These are phyloP conservation scores for Geoglossum glabrum DNA, from an alignment of 495 filamentous ascomycete species.

Conservation along the genomic window DNA sequence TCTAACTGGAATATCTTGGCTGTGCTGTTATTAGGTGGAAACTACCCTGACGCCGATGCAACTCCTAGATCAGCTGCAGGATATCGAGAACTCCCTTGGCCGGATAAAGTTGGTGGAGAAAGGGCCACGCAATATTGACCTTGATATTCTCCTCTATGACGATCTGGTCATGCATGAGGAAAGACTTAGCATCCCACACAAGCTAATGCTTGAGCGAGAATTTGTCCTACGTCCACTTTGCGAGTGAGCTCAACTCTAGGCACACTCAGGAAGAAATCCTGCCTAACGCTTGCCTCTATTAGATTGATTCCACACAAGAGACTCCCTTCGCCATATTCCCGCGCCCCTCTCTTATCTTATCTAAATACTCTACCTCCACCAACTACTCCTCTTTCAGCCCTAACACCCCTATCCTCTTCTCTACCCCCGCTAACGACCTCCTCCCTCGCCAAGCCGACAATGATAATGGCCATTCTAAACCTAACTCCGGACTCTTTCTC, in stretches of 20 bases:
- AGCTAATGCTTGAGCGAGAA: constrained; percentile 70
- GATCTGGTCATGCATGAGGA: constrained; percentile 40
- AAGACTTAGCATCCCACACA: constrained; percentile 67
- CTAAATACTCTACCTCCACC: constrained; percentile 39
- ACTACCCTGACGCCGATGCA: constrained; percentile 54
- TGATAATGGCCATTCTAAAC: constrained; percentile 88
- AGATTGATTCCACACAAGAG: constrained; percentile 14
- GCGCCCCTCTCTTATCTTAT: constrained; percentile 25
- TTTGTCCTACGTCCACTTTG: constrained; percentile 81
- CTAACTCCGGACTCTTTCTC: constrained; percentile 95
- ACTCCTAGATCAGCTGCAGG: constrained; percentile 60
- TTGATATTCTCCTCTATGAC: constrained; percentile 84
- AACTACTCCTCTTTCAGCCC: constrained; percentile 36
- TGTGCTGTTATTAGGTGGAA: constrained; percentile 38
- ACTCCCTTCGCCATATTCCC: constrained; percentile 4
- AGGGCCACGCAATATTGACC: constrained; percentile 78
- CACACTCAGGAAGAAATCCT: not conserved
- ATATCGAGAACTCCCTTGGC: constrained; percentile 59
- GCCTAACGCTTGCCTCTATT: not conserved
- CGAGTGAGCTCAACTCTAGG: constrained; percentile 38
- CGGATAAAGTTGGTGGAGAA: constrained; percentile 77
- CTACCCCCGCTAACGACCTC: constrained; percentile 42
- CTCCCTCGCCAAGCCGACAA: constrained; percentile 42
- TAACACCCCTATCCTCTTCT: constrained; percentile 41
- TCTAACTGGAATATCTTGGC: not conserved